Evolutionary conservation across 257 asterid species (phyloP), one percentile per base, ranked within the genome.

Genomic region (Gynochthodes officinalis): DNA sequence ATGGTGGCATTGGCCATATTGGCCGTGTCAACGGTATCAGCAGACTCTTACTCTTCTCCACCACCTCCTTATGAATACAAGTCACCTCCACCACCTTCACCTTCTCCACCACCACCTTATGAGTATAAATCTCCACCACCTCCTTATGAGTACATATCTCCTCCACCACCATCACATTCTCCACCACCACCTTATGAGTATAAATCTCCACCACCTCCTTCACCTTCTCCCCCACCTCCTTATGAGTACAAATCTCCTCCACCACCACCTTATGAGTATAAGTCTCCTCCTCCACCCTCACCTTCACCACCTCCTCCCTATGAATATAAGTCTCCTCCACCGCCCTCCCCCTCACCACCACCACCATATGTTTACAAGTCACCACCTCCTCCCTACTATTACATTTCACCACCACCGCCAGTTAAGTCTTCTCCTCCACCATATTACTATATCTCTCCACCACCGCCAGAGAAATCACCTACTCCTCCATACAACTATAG

Each of bases 1-100:
- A 85, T 85, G 13, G 80, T 77, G 88, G 88, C 87, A 70, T 77
- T 88, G 73, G 84, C 89, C 65, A 48, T 86, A n/a, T 75, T 88
- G 86, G 85, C 80, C 0, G 64, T 74, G 65, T 80, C 86, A 37
- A 7, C 79, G 35, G 92, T 81, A 49, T 81, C 89, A 0, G 96
- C 91, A 0, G 87, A 90, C 12, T 87, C 89, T 49, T 83, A 85
- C 30, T 71, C 80, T 0, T 85, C 88, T 19, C 86, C 90, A 1
- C 84, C 84, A 4, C 79, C 83, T 0, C 83, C 83, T 4, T n/a
- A n/a, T n/a, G n/a, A n/a, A n/a, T n/a, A n/a, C n/a, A 42, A 72
- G 23, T 67, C 78, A 0, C 83, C 81, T 0, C 86, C 84, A 1
- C 63, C 82, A 4, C 78, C 78, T 10, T 63, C 76, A 0, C 76